These are phyloP conservation scores for Fragaria nilgerrensis DNA, from an alignment of 306 rosid genomes.

Conservation along the genomic window DNA sequence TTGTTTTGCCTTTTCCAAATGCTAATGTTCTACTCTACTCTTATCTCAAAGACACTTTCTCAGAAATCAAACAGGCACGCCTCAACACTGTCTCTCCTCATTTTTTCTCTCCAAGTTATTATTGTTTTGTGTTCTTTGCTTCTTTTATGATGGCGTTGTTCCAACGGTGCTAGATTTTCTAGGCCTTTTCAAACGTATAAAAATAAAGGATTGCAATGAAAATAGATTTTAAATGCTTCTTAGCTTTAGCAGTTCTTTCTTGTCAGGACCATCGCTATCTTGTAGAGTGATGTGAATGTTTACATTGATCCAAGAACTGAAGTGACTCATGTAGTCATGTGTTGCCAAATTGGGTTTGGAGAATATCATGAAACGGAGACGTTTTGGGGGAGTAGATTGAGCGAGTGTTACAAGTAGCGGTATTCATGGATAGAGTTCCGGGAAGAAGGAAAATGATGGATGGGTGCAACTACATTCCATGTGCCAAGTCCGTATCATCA, in stretches of 20 bases:
- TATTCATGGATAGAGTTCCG: neutral
- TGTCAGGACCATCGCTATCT: neutral
- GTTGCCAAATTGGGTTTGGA: neutral
- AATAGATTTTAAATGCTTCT: neutral
- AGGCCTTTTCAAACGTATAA: constrained; percentile 27
- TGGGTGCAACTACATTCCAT: neutral
- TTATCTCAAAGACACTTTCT: constrained; percentile 24
- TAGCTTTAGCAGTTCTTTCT: neutral
- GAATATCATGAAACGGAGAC: neutral
- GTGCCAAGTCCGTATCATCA: neutral
- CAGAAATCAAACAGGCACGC: constrained; percentile 49
- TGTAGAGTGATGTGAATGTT: neutral
- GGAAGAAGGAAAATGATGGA: constrained; percentile 1
- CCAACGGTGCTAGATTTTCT: constrained; percentile 51
- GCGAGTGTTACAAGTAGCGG: neutral
- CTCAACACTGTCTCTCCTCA: constrained; percentile 17
- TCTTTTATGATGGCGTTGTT: constrained; percentile 32
- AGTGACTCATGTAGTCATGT: neutral
- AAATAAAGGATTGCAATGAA: neutral
- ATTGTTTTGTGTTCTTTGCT: constrained; percentile 27
- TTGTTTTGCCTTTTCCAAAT: constrained; percentile 25
- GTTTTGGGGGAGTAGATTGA: neutral
- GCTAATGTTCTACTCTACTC: neutral
- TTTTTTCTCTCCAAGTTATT: neutral
- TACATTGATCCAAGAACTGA: constrained; percentile 4